Conservation (phyloP, 345 rosid species). For the Anastatica hierochuntica region DNA sequence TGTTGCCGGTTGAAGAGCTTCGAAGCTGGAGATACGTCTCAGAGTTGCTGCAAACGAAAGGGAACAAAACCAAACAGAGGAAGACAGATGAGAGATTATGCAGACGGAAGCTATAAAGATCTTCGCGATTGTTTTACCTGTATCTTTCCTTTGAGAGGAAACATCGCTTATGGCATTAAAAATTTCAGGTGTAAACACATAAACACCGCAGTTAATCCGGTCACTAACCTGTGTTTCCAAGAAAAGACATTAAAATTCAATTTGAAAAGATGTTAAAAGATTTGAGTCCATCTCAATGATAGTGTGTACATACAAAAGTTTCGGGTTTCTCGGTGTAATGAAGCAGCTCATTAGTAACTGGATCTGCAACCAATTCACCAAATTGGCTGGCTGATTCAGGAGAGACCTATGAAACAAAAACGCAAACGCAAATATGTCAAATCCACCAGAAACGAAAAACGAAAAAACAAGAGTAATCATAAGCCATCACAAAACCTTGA, state of each 20-base stretch:
- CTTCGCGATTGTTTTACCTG: slow-evolving; percentile 38
- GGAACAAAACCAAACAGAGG: not conserved
- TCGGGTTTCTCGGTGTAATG: slow-evolving; percentile 97
- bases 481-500: slow-evolving; percentile 43
- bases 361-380: slow-evolving; percentile 93
- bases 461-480: not conserved
- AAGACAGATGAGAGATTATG: slow-evolving; percentile 1
- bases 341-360: slow-evolving; percentile 73
- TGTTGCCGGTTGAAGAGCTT: slow-evolving; percentile 79
- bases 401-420: slow-evolving; percentile 48
- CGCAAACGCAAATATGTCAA: not conserved
- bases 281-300: not conserved
- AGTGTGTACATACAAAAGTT: slow-evolving; percentile 82
- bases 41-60: slow-evolving; percentile 47
- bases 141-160: slow-evolving; percentile 53
- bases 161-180: slow-evolving; percentile 65
- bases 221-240: slow-evolving; percentile 66
- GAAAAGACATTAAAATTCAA: slow-evolving; percentile 3
- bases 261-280: not conserved
- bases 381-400: slow-evolving; percentile 87
- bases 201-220: slow-evolving; percentile 83
- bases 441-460: not conserved
- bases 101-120: not conserved
- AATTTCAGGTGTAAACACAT: slow-evolving; percentile 70
- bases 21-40: slow-evolving; percentile 83